phyloP scores from a whole-genome alignment of 106 monocot genomes.

The Hemerocallis citrina region DNA sequence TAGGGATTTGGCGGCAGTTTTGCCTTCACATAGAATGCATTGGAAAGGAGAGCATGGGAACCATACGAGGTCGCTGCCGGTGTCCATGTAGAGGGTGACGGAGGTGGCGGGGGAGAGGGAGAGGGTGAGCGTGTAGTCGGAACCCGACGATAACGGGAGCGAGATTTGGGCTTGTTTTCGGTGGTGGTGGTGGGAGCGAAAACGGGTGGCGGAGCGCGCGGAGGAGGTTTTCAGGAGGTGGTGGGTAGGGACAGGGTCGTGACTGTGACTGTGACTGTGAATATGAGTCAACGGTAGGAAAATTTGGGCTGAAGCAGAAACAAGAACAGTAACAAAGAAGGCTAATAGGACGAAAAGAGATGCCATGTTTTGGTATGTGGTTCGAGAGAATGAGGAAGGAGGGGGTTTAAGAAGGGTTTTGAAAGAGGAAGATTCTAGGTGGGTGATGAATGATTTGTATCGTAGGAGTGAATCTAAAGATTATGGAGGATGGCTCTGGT shows the following conservation, averaged over 20 bases:
- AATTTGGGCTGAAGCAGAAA: constrained; percentile 12
- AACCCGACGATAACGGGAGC: constrained; percentile 55
- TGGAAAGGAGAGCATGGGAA: constrained; percentile 90
- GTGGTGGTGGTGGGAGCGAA: not conserved
- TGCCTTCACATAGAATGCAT: constrained; percentile 84
- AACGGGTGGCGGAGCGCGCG: constrained; percentile 37
- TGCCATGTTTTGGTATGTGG: not conserved
- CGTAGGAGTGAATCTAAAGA: no score
- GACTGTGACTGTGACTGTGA: constrained; percentile 13
- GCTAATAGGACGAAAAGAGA: not conserved
- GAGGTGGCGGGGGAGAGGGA: constrained; percentile 17
- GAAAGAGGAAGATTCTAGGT: constrained; percentile 1
- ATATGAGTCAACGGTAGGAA: constrained; percentile 40
- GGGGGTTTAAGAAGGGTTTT: constrained; percentile 24
- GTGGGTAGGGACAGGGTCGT: constrained; percentile 15
- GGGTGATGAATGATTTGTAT: no score
- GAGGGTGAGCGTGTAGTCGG: constrained; percentile 22
- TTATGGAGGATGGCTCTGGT: no score
- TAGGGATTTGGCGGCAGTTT: constrained; percentile 19
- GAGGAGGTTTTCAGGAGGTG: constrained; percentile 39
- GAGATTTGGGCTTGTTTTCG: constrained; percentile 31
- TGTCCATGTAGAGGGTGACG: constrained; percentile 84
- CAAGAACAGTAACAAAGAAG: not conserved
- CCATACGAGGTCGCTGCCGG: constrained; percentile 97
- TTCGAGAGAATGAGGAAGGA: not conserved